Conservation (phyloP, 2,329 filamentous ascomycete species). For the Gliomastix tumulicola region DNA sequence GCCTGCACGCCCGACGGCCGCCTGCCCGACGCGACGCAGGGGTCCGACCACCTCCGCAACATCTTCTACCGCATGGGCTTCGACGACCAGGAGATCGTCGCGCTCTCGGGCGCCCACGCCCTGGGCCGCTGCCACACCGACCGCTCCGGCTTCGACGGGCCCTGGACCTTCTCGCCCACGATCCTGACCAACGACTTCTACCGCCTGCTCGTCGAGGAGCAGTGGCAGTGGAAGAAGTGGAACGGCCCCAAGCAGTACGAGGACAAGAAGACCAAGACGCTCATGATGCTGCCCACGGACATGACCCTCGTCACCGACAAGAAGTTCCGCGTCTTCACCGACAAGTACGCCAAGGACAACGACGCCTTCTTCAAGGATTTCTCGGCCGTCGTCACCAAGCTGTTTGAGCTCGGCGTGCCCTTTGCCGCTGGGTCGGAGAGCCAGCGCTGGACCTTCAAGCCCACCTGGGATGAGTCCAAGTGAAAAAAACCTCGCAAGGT, state of each 20-base stretch:
- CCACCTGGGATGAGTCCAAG: slow-evolving; percentile 25
- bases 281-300: slow-evolving; percentile 98
- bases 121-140: slow-evolving; percentile 86
- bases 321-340: slow-evolving; percentile 70
- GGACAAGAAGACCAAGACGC: slow-evolving; percentile 75
- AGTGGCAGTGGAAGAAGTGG: slow-evolving; percentile 91
- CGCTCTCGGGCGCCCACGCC: slow-evolving; percentile 77
- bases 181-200: slow-evolving; percentile 94
- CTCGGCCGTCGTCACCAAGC: slow-evolving; percentile 65
- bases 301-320: slow-evolving; percentile 84
- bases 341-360: slow-evolving; percentile 88
- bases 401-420: slow-evolving; percentile 92
- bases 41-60: slow-evolving; percentile 72
- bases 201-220: slow-evolving; percentile 80
- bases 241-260: slow-evolving; percentile 77
- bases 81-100: slow-evolving; percentile 94
- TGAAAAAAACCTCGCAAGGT: slow-evolving; percentile 8
- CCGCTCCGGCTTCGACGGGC: slow-evolving; percentile 80
- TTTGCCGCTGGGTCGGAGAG: slow-evolving; percentile 60
- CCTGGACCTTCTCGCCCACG: slow-evolving; percentile 89
- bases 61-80: slow-evolving; percentile 98
- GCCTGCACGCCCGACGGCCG: slow-evolving; percentile 94
- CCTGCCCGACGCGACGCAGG: slow-evolving; percentile 71
- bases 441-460: slow-evolving; percentile 58
- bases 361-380: slow-evolving; percentile 94